phyloP scores from a whole-genome alignment of 345 rosid genomes.

The Trapa bicornis region DNA sequence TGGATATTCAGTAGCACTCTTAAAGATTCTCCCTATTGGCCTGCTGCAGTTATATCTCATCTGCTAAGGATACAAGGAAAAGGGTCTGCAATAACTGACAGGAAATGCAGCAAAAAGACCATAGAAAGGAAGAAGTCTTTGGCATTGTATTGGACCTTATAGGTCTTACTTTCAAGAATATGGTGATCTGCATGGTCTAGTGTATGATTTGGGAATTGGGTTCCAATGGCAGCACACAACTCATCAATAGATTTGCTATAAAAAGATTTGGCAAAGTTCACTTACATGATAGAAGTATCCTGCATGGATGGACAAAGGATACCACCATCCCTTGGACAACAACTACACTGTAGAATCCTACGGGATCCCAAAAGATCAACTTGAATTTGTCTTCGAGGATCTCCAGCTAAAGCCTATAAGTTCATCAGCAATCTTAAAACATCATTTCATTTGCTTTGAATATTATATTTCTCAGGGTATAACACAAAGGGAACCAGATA shows the following conservation, averaged over 20 bases:
- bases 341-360: constrained; percentile 46
- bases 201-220: too few relatives aligned
- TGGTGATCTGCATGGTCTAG: too few relatives aligned
- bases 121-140: too few relatives aligned
- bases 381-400: constrained; percentile 77
- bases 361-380: constrained; percentile 70
- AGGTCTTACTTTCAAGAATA: too few relatives aligned
- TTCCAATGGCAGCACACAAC: neutral
- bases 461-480: neutral
- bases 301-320: constrained; percentile 54
- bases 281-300: constrained; percentile 87
- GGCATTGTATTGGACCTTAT: too few relatives aligned
- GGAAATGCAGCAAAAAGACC: too few relatives aligned
- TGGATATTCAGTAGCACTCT: too few relatives aligned
- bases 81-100: too few relatives aligned
- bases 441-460: neutral
- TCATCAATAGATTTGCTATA: neutral
- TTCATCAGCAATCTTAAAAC: neutral
- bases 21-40: too few relatives aligned
- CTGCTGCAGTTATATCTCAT: too few relatives aligned
- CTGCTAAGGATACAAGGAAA: too few relatives aligned
- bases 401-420: constrained; percentile 71
- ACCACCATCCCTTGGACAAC: constrained; percentile 43
- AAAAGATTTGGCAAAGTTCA: constrained; percentile 1
- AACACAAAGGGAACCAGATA: neutral